Base-by-base conservation (phyloP, 306 rosid genomes). In the Sindora glabra region DNA sequence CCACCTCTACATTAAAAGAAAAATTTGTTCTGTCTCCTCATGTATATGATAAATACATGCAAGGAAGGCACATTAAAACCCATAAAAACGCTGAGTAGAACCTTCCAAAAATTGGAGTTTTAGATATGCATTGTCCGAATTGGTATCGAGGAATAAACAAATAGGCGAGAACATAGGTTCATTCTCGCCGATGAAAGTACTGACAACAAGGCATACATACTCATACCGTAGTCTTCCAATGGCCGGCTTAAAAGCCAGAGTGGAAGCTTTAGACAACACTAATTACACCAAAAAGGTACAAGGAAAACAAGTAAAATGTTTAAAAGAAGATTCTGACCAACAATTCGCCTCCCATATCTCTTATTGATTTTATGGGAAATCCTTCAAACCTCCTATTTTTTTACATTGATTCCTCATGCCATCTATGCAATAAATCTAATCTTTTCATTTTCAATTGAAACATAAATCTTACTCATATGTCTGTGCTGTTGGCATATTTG, bases 401-500 rank as follows among this genome's bases (percentile, higher is more conserved):
- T 71, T 72, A 78, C 78, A 68, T 6, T 30, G 36, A 37, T 69
- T 67, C 39, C 59, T 62, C 59, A 33, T 49, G 64, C 74, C 53
- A 62, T 61, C 48, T 64, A 59, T 27, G 70, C 49, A 67, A 75
- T 54, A 51, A 65, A 67, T 55, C 45, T 30, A 54, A 63, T 42
- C 38, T 30, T 27, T 12, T 22, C 8, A 34, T 44, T 38, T 27
- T 12, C 24, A 22, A 26, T 74, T 9, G 56, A 74, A 62, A 62
- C 73, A 51, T 56, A 56, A 58, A 39, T 65, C 63, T 52, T 40
- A 71, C 80, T 72, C 39, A n/a, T n/a, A n/a, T n/a, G 24, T 40
- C 73, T 79, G 69, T 2, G 80, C 73, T 69, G 63, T 45, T 37
- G 83, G 78, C 76, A 82, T 72, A 27, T 81, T 82, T 56, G 99